Conservation (phyloP, 441 rosid genomes). For the Syzygium malaccense region DNA sequence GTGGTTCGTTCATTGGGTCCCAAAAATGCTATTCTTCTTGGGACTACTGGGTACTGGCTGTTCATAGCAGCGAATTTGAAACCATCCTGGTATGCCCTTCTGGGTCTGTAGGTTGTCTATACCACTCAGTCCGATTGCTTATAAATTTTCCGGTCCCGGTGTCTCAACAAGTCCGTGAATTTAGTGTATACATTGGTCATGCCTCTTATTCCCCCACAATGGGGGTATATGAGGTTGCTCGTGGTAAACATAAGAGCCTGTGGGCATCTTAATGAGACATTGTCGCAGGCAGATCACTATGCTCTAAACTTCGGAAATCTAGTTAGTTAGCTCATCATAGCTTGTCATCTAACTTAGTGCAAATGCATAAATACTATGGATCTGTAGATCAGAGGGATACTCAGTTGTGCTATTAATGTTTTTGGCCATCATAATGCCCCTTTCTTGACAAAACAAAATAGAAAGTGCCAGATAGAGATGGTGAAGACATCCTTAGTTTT, state of each 20-base stretch:
- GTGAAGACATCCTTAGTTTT: neutral
- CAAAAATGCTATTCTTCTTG: constrained; percentile 76
- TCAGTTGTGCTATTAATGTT: neutral
- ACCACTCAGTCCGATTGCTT: no score
- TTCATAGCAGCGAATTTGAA: constrained; percentile 81
- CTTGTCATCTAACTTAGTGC: neutral
- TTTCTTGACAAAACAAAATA: neutral
- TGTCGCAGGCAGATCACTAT: neutral
- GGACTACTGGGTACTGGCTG: constrained; percentile 88
- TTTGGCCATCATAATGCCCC: neutral
- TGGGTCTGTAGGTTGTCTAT: neutral
- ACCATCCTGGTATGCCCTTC: constrained; percentile 55
- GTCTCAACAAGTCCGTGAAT: neutral
- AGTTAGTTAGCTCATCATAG: neutral
- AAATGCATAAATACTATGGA: neutral
- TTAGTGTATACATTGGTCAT: neutral
- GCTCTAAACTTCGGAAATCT: neutral
- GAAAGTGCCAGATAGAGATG: neutral
- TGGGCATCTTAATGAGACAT: neutral
- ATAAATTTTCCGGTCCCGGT: neutral
- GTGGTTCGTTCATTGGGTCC: constrained; percentile 80
- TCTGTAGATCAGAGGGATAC: neutral
- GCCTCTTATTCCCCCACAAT: neutral
- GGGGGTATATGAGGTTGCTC: neutral
- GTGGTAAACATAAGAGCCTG: neutral